phyloP scores from a whole-genome alignment of 495 filamentous ascomycete species.

The Tuber borchii region DNA sequence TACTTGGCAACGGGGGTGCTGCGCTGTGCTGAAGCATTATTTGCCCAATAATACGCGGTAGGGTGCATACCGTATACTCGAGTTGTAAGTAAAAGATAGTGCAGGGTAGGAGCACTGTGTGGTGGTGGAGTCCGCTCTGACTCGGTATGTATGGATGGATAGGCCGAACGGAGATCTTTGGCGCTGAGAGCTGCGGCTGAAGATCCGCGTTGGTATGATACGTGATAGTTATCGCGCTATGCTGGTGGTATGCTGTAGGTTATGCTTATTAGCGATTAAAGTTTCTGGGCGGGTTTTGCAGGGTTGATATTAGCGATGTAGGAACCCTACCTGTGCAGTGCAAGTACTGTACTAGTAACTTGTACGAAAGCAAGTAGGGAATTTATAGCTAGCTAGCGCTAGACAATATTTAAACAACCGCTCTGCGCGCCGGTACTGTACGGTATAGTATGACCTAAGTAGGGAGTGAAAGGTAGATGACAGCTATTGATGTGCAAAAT shows the following conservation, averaged over 20 bases:
- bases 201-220: background rate
- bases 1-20: background rate
- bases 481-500: background rate
- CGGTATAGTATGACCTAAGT: background rate
- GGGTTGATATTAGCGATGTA: too few relatives aligned
- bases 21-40: background rate
- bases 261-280: too few relatives aligned
- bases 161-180: slow-evolving; percentile 1
- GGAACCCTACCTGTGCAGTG: too few relatives aligned
- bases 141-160: slow-evolving; percentile 1
- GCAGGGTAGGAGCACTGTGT: background rate
- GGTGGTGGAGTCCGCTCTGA: slow-evolving; percentile 8
- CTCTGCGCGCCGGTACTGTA: background rate
- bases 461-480: background rate
- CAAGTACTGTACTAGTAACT: too few relatives aligned
- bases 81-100: background rate
- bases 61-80: background rate
- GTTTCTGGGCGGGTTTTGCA: too few relatives aligned
- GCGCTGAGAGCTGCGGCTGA: background rate
- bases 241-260: too few relatives aligned
- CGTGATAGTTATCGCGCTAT: too few relatives aligned
- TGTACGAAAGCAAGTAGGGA: too few relatives aligned
- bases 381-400: too few relatives aligned
- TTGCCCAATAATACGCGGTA: background rate
- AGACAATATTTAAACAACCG: background rate